A percentile compares a stretch with the other conserved stretches of the same genome.
These are phyloP conservation scores for Metschnikowia borealis DNA, from an alignment of 805 yeast species.

Conservation along the genomic window DNA sequence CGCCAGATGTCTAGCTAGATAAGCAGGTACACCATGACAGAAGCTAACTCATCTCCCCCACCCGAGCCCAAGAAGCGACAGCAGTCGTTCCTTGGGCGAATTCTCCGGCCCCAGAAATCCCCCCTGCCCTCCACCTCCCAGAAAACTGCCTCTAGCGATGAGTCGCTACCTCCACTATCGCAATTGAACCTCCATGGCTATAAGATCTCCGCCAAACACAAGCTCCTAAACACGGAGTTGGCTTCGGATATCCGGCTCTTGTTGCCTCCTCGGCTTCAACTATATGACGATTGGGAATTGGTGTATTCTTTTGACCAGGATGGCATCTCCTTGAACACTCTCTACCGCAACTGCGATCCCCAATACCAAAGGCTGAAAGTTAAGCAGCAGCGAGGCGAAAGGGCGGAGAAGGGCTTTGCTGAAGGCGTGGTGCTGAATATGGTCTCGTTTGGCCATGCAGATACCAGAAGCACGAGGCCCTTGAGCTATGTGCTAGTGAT, in stretches of 20 bases:
- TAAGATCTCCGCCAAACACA: conserved; percentile 49
- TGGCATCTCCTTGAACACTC: conserved; percentile 80
- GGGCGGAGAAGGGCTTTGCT: conserved; percentile 32
- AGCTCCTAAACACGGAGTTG: conserved; percentile 55
- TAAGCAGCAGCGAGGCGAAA: conserved; percentile 7
- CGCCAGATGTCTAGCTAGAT: too few relatives aligned
- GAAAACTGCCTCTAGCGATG: neutral
- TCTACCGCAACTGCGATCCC: conserved; percentile 58
- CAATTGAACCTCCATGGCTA: conserved; percentile 62
- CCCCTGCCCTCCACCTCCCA: neutral
- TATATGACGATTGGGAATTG: conserved; percentile 72
- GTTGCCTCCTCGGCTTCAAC: conserved; percentile 75
- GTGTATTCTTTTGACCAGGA: conserved; percentile 86
- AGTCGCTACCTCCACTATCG: conserved; percentile 44
- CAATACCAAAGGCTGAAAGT: conserved; percentile 27
- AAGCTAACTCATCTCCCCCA: neutral
- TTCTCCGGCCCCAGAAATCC: conserved; percentile 8
- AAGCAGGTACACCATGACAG: neutral
- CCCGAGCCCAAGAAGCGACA: conserved; percentile 1
- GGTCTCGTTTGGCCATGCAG: conserved; percentile 26
- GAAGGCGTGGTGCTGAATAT: conserved; percentile 29
- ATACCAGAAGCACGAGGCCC: conserved; percentile 27
- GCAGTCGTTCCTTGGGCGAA: conserved; percentile 9
- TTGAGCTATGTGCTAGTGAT: conserved; percentile 74
- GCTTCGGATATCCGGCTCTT: conserved; percentile 72